These are phyloP conservation scores for Ampelomyces quisqualis DNA, from an alignment of 2,329 filamentous ascomycete species.

Conservation along the genomic window DNA sequence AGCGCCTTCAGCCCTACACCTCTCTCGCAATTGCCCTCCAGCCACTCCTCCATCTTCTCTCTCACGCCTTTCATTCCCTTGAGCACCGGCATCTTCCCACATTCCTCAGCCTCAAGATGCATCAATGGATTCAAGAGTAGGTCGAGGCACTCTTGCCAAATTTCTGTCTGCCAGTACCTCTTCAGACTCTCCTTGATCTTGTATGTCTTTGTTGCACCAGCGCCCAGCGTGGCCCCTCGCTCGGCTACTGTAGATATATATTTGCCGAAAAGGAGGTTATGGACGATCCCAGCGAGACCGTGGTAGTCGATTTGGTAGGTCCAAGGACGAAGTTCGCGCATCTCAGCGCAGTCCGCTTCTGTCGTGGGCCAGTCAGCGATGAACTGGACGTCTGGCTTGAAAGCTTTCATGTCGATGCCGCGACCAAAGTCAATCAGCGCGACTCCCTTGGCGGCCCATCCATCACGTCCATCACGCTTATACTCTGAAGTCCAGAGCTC, in stretches of 20 bases:
- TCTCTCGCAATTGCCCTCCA: conserved; percentile 78
- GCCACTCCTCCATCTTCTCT: conserved; percentile 79
- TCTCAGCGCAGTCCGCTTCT: conserved; percentile 88
- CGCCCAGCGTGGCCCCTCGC: conserved; percentile 56
- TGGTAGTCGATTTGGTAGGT: conserved; percentile 98
- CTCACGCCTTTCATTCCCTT: conserved; percentile 68
- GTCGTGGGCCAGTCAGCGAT: conserved; percentile 93
- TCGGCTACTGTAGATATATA: conserved; percentile 78
- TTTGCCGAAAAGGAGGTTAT: conserved; percentile 87
- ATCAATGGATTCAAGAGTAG: conserved; percentile 78
- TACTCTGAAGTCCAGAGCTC: conserved; percentile 64
- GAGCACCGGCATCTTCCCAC: conserved; percentile 68
- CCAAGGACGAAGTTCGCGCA: conserved; percentile 91
- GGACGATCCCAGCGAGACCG: conserved; percentile 83
- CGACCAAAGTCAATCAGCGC: conserved; percentile 93
- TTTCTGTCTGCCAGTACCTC: conserved; percentile 92
- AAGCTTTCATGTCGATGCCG: conserved; percentile 88
- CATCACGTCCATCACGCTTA: conserved; percentile 68
- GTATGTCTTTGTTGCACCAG: conserved; percentile 66
- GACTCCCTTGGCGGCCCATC: conserved; percentile 79
- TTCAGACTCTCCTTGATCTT: conserved; percentile 81
- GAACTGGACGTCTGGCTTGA: conserved; percentile 76
- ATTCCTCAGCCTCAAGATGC: conserved; percentile 66
- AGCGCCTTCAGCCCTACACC: conserved; percentile 62
- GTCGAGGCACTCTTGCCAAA: conserved; percentile 83